Evolutionary conservation across 2,329 filamentous ascomycete species (phyloP), one percentile per base, ranked within the genome.

Genomic region (Canariomyces notabilis): DNA sequence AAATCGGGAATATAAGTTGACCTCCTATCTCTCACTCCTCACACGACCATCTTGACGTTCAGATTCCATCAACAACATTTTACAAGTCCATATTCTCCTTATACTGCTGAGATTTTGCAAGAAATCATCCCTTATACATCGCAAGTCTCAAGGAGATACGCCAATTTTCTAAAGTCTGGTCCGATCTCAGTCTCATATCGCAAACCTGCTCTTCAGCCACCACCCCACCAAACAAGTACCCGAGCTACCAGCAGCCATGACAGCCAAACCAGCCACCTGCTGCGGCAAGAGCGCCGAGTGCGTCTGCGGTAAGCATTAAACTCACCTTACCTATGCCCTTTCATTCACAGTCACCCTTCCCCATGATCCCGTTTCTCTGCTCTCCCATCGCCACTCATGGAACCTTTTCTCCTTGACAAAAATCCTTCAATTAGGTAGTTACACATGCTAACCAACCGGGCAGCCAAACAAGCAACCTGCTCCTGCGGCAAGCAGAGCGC

Each of bases 401-500:
- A n/a, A n/a, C n/a, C n/a, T n/a, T n/a, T 31, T 21, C 4, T 29
- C 7, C 9, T 23, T 26, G 16, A 21, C 36, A 37, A 36, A 15
- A 18, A 23, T 42, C 26, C 22, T 9, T 12, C 23, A 14, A 42
- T n/a, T 35, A 21, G 29, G 35, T 37, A n/a, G n/a, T n/a, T n/a
- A n/a, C 50, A 44, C 32, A 21, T n/a, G 41, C 48, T 38, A 43
- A 18, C 16, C 36, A n/a, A 8, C n/a, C 1, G 6, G 4, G 56
- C 61, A 80, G 80, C 80, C 57, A 67, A 79, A 59, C 75, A 83
- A 67, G 81, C 81, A 7, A 83, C 75, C 50, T 95, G 89, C 80
- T 94, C 88, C 14, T 97, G 91, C 66, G 91, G 91, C 63, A 82
- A 95, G 74, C 79, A 93, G 64, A 80, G 82, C 4, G 91, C 91